Evolutionary conservation across 345 rosid species (phyloP), one percentile per base, ranked within the genome.

Genomic region (Aethionema arabicum): DNA sequence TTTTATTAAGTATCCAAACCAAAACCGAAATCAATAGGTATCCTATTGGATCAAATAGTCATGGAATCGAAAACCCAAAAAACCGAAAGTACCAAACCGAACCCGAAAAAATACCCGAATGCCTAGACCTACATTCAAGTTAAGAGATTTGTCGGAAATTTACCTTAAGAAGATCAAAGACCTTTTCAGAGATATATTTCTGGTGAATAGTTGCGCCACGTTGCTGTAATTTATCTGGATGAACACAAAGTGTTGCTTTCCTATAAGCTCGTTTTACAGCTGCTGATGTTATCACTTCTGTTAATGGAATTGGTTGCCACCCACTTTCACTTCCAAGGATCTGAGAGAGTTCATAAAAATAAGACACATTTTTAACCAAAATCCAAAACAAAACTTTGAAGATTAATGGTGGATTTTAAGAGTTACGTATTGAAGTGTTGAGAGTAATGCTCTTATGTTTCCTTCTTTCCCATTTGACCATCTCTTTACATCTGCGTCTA

Each of bases 381-480:
- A 21, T 21, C 27, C 27, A 63, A 35, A 21, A 29, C 14, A 33
- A 29, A 8, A 49, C 52, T 29, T 16, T 11, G 6, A 38, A 35
- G 36, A 35, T 46, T 59, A 27, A 11, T 32, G 46, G 11, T 7
- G 39, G 14, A 30, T 49, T n/a, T 33, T 4, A 48, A 53, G 15
- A 54, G 74, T n/a, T 87, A 93, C 99, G 64, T 93, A 93, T 87
- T 90, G 97, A 66, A 93, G 67, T n/a, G 99, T 93, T 52, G 99
- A 93, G 65, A 90, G 90, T 74, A 93, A 75, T 63, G 99, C 97
- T 7, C 99, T 83, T 56, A 93, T 76, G 76, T 93, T 93, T 46
- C 96, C 95, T 78, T 90, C 99, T 76, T 90, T 93, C 63, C 97
- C 90, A 52, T 74, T 83, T 8, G 89, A 90, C 99, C 99, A 93